phyloP scores from a whole-genome alignment of 73 alveolate species.

The Uronychia setigera region DNA sequence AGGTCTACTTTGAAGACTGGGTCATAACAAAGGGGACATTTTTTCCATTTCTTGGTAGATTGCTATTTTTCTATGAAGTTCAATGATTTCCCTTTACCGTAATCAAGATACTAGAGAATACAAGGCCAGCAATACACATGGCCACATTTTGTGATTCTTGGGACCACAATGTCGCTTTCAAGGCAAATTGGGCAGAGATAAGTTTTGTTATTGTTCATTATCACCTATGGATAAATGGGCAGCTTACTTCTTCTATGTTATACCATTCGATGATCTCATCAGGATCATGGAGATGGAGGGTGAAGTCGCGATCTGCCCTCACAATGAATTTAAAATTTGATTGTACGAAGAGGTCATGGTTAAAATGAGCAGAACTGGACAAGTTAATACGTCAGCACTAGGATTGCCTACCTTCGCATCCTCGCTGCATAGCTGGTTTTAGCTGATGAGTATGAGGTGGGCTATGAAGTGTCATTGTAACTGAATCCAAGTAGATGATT shows the following conservation, averaged over 20 bases:
- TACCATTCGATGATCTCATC: constrained; percentile 38
- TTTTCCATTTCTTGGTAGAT: constrained; percentile 34
- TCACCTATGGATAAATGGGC: not conserved
- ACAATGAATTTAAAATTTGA: constrained; percentile 13
- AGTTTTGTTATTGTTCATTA: constrained; percentile 23
- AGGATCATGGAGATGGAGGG: constrained; percentile 35
- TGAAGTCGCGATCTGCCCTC: constrained; percentile 8
- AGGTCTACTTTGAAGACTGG: constrained; percentile 45
- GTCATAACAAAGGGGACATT: constrained; percentile 68
- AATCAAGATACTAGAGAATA: constrained; percentile 57
- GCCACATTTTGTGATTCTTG: constrained; percentile 88
- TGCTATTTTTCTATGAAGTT: not conserved
- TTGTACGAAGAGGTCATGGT: not conserved
- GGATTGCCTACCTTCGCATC: not conserved
- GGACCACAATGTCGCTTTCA: constrained; percentile 77
- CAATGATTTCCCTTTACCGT: too few relatives aligned
- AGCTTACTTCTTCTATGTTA: constrained; percentile 5
- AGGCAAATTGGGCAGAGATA: constrained; percentile 88
- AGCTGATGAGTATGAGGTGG: not conserved
- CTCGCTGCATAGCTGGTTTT: not conserved
- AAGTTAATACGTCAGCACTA: not conserved
- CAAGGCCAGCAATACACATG: constrained; percentile 95
- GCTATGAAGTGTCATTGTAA: not conserved
- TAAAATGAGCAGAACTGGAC: not conserved
- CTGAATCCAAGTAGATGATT: not conserved